A percentile compares a stretch with the other conserved stretches of the same genome.
phyloP scores from a whole-genome alignment of 306 rosid genomes.

The Oxytropis ochrocephala region DNA sequence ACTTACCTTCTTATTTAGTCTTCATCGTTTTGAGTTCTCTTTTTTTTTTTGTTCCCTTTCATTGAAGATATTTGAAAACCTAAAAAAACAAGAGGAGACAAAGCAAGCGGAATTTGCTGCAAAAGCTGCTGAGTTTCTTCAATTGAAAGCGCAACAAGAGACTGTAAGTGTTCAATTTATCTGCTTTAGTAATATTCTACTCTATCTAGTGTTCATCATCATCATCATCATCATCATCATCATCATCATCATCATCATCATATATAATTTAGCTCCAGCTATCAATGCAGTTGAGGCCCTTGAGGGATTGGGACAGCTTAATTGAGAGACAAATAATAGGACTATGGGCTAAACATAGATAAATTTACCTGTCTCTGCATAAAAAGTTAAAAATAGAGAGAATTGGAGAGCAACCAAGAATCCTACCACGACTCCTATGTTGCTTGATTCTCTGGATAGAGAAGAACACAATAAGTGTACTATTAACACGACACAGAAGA shows the following conservation, averaged over 20 bases:
- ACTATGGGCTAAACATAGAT: background rate
- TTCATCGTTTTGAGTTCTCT: background rate
- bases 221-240: no score
- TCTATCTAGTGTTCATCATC: background rate
- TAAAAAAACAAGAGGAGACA: conserved; percentile 82
- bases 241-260: background rate
- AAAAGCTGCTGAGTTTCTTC: conserved; percentile 68
- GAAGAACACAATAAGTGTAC: background rate
- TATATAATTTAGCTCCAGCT: background rate
- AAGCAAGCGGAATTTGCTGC: conserved; percentile 57
- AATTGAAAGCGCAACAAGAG: conserved; percentile 74
- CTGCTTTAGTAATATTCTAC: background rate
- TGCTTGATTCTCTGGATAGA: background rate
- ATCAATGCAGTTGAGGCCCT: background rate
- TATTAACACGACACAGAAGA: conserved; percentile 9
- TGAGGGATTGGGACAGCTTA: background rate
- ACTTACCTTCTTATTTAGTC: background rate
- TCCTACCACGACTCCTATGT: conserved; percentile 9
- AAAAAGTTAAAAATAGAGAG: background rate
- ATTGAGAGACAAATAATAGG: background rate
- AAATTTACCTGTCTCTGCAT: background rate
- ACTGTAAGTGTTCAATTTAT: conserved; percentile 43
- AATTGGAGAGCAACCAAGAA: conserved; percentile 5
- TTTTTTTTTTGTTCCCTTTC: no score
- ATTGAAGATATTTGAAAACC: conserved; percentile 52